phyloP scores from a whole-genome alignment of 1,284 basidiomycete genomes.

The Ganoderma lingzhi region DNA sequence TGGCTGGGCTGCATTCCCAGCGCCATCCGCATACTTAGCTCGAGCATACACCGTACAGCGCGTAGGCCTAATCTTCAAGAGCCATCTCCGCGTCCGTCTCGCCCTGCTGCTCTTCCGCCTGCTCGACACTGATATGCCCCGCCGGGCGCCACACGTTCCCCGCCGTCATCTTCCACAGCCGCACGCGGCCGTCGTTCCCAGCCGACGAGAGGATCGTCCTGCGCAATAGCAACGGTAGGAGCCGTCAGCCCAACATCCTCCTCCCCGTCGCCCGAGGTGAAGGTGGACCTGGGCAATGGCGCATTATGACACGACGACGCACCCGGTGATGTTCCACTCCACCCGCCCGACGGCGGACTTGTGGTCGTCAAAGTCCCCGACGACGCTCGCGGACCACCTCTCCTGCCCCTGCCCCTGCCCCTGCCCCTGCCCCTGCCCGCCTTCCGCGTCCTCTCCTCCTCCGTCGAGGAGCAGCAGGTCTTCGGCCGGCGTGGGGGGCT shows the following conservation, averaged over 20 bases:
- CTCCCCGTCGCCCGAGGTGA: conserved; percentile 25
- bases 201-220: conserved; percentile 90
- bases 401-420: conserved; percentile 35
- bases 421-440: too few relatives aligned
- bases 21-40: background rate
- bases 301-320: too few relatives aligned
- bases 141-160: conserved; percentile 81
- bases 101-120: conserved; percentile 63
- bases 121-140: conserved; percentile 80
- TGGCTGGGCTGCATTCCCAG: background rate
- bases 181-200: conserved; percentile 89
- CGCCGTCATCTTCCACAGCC: conserved; percentile 87
- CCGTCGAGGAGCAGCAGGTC: conserved; percentile 19
- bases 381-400: conserved; percentile 75
- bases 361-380: conserved; percentile 89
- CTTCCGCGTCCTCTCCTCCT: conserved; percentile 45
- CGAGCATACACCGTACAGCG: too few relatives aligned
- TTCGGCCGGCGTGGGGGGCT: conserved; percentile 53
- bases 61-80: conserved; percentile 32
- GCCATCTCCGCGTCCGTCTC: conserved; percentile 48
- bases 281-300: too few relatives aligned
- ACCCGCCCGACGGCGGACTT: conserved; percentile 76
- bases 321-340: conserved; percentile 92
- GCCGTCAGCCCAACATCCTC: conserved; percentile 7
- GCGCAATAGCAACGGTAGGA: background rate